A percentile compares a stretch with the other conserved stretches of the same genome.
These are phyloP conservation scores for Wickerhamiella pararugosa DNA, from an alignment of 1,139 yeast species.

Conservation along the genomic window DNA sequence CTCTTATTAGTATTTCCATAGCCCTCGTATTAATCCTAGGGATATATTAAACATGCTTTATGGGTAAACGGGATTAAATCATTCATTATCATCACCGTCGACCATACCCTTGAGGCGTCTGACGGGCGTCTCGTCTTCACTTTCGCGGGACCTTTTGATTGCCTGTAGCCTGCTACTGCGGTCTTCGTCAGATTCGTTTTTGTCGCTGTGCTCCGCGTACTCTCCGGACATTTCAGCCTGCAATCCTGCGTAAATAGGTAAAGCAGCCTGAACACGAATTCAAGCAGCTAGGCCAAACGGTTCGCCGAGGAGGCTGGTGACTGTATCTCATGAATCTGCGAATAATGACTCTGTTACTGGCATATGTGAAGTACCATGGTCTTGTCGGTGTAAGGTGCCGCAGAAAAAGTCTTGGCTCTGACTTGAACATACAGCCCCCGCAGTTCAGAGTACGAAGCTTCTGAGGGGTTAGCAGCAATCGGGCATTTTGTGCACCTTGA, in stretches of 20 bases:
- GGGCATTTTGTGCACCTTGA: too few species aligned
- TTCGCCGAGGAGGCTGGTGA: conserved; percentile 1
- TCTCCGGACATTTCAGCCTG: conserved; percentile 33
- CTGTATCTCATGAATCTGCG: too few species aligned
- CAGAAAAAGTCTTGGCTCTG: too few species aligned
- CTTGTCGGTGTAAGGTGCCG: too few species aligned
- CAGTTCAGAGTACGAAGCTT: too few species aligned
- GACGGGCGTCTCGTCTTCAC: conserved; percentile 13
- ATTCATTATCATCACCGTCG: conserved; percentile 21
- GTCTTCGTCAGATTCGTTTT: conserved; percentile 29
- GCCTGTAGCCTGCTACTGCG: conserved; percentile 10
- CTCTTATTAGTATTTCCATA: too few species aligned
- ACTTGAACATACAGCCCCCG: too few species aligned
- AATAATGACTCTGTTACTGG: too few species aligned
- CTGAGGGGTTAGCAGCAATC: too few species aligned
- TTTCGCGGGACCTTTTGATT: conserved; percentile 40
- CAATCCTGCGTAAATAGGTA: conserved; percentile 11
- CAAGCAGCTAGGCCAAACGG: conserved; percentile 13
- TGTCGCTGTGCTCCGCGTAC: conserved; percentile 40
- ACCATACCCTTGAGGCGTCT: conserved; percentile 11
- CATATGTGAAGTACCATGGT: too few species aligned
- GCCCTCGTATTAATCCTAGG: too few species aligned
- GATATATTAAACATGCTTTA: too few species aligned
- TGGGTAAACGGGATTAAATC: not conserved
- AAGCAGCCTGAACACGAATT: conserved; percentile 13